Evolutionary conservation across 345 rosid genomes (phyloP).

Genomic region (Eucalyptus virginea): DNA sequence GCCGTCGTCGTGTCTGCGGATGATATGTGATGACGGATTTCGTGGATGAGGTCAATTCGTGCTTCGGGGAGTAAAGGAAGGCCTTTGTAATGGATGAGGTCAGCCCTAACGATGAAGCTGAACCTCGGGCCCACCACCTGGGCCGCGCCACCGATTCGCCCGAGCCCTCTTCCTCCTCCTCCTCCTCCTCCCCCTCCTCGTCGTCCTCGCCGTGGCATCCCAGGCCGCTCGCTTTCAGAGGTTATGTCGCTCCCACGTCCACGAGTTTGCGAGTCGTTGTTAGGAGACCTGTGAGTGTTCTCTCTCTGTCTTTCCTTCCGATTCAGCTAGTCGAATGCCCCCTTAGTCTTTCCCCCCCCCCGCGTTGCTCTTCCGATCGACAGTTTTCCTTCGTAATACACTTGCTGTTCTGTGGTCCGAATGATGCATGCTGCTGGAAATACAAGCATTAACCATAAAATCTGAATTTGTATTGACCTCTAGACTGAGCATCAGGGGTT

Average conservation of each 20-base stretch:
- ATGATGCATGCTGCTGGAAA: not conserved
- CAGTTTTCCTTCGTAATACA: not conserved
- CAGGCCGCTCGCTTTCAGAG: constrained; percentile 46
- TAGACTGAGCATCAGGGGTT: not conserved
- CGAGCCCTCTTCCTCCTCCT: not conserved
- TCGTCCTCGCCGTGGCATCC: constrained; percentile 50
- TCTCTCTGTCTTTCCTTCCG: not conserved
- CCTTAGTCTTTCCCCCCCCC: not conserved
- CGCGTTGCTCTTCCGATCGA: not conserved
- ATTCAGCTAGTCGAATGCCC: not conserved
- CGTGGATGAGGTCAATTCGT: constrained; percentile 17
- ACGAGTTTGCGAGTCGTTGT: constrained; percentile 29
- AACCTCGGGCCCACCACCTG: constrained; percentile 9
- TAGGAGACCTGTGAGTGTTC: constrained; percentile 60
- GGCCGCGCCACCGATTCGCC: not conserved
- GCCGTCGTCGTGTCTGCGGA: not conserved
- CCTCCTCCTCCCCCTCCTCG: not conserved
- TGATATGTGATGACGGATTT: constrained; percentile 3
- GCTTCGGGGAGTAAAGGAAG: constrained; percentile 14
- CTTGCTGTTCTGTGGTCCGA: not conserved
- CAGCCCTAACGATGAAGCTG: constrained; percentile 29
- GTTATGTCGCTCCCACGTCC: constrained; percentile 21
- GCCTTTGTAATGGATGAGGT: constrained; percentile 50
- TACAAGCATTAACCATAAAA: not conserved
- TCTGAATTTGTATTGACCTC: not conserved